Evolutionary conservation across 2,329 filamentous ascomycete genomes (phyloP).

Genomic region (Berkeleyomyces rouxiae): DNA sequence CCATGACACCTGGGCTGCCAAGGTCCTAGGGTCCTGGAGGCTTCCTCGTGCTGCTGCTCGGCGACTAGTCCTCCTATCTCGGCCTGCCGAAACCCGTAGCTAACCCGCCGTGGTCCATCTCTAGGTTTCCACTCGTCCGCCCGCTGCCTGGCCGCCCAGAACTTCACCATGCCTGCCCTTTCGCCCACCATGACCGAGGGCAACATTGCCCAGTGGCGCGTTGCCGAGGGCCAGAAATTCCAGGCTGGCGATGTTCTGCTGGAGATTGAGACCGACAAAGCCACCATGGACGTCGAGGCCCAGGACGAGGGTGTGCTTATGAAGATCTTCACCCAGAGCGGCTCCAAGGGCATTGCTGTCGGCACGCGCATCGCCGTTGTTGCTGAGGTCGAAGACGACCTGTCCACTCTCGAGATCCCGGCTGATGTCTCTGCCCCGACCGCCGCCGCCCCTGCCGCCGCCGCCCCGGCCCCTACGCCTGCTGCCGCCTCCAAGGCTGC

Average conservation of each 20-base stretch:
- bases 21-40: too few relatives aligned
- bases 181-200: conserved; percentile 91
- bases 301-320: conserved; percentile 77
- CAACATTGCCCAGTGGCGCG: conserved; percentile 69
- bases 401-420: conserved; percentile 57
- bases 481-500: conserved; percentile 17
- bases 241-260: conserved; percentile 71
- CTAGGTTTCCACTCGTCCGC: conserved; percentile 46
- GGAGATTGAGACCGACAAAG: conserved; percentile 89
- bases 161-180: conserved; percentile 81
- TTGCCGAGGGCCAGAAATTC: conserved; percentile 76
- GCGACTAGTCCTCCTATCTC: background rate
- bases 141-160: conserved; percentile 54
- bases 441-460: conserved; percentile 6
- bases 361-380: conserved; percentile 69
- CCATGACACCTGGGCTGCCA: background rate
- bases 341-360: conserved; percentile 60
- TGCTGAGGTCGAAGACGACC: conserved; percentile 66
- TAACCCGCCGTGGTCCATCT: background rate
- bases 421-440: conserved; percentile 38
- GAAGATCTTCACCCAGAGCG: conserved; percentile 62
- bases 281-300: conserved; percentile 86
- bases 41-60: background rate
- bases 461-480: conserved; percentile 12
- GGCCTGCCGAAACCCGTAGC: background rate